Conservation (phyloP, 192 early-diverging fungal species). For the Umbelopsis sp. region DNA sequence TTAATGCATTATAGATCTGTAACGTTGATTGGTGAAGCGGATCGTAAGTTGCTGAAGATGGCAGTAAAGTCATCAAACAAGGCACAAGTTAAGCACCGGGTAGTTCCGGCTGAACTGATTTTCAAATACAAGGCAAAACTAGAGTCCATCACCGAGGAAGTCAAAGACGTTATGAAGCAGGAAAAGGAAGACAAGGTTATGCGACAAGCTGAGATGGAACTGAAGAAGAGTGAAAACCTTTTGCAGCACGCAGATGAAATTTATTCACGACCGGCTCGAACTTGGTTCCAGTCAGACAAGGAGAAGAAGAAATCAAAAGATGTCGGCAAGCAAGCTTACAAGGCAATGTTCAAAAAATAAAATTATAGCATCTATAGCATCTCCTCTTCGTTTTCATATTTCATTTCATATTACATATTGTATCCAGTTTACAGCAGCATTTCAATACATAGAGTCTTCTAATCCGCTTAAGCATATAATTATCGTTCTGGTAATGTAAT, state of each 20-base stretch:
- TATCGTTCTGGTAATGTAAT: neutral
- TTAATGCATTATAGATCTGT: slow-evolving; percentile 61
- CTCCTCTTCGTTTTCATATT: neutral
- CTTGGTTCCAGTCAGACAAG: slow-evolving; percentile 90
- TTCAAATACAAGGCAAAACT: slow-evolving; percentile 75
- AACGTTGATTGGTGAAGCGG: slow-evolving; percentile 89
- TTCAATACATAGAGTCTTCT: neutral
- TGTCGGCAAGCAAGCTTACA: slow-evolving; percentile 33
- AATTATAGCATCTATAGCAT: neutral
- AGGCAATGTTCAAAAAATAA: slow-evolving; percentile 19
- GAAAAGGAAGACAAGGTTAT: slow-evolving; percentile 83
- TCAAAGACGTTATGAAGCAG: slow-evolving; percentile 68
- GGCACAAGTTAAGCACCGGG: slow-evolving; percentile 84
- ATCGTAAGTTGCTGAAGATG: slow-evolving; percentile 90
- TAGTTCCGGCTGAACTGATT: slow-evolving; percentile 80
- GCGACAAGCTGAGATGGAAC: slow-evolving; percentile 88
- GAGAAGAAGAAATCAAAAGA: slow-evolving; percentile 71
- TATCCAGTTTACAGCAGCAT: neutral
- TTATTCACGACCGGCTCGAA: slow-evolving; percentile 82
- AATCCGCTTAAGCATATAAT: neutral
- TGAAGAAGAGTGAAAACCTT: slow-evolving; percentile 84
- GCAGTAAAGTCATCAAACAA: slow-evolving; percentile 83
- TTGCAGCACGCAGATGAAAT: slow-evolving; percentile 87
- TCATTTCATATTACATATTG: slow-evolving; percentile 7
- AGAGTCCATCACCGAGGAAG: slow-evolving; percentile 64